Evolutionary conservation across 768 basidiomycete genomes (phyloP), one percentile per base, ranked within the genome.

Genomic region (Cyclocybe aegerita): DNA sequence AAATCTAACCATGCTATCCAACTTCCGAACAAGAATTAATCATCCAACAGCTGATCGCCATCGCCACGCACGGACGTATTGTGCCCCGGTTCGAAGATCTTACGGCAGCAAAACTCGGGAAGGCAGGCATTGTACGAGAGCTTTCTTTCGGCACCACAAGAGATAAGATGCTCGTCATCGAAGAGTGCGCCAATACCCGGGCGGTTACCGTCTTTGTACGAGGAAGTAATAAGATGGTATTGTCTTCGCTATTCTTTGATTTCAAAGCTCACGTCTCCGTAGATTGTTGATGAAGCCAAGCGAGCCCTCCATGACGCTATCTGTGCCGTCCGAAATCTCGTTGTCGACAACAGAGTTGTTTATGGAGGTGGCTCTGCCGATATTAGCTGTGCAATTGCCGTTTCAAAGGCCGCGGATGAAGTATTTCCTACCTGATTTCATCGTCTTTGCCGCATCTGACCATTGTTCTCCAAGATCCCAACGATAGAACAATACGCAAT

Each of bases 201-300:
- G 95, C 96, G 33, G 96, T 98, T 39, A 98, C 97, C 7, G 87
- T 98, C 60, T 98, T 99, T 59, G 94, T 98, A 16, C 82, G 97
- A 33, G 97, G 97, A 15, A 92, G 89, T 64, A 99, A 99, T 75
- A 99, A 99, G 75, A 99, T 99, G 97, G 96, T 93, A 55, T 7
- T 70, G 43, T 12, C 17, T 4, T 12, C 38, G 39, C 38, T 15
- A 32, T 41, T 36, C 14, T 15, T 46, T 7, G 17, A 30, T 44
- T 43, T 14, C 6, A 11, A n/a, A 46, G 23, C 37, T 49, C 29
- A 10, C 15, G 38, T 15, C 39, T 36, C 5, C 39, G 4, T 62
- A 99, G 96, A 98, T 99, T 61, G 93, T 99, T 53, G 97, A 99
- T 63, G 97, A 99, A 69, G 96, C 94, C 50, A 98, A 98, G 67